Conservation (phyloP, 306 rosid species). For the Pyrus bretschneideri region DNA sequence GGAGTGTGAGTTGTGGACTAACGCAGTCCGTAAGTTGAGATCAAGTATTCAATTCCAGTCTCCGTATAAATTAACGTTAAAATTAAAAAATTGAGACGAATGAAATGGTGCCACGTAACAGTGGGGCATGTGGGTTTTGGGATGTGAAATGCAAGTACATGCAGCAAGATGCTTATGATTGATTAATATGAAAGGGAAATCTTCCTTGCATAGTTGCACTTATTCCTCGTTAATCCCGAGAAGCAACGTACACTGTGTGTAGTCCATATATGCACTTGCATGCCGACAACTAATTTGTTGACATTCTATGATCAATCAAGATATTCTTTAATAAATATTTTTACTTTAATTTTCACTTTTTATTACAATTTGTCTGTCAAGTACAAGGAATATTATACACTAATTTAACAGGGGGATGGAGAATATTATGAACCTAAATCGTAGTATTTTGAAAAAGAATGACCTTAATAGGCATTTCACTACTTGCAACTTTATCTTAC, state of each 20-base stretch:
- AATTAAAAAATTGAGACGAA: conserved; percentile 1
- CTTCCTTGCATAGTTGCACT: background rate
- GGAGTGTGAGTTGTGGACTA: background rate
- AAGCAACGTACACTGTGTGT: conserved; percentile 10
- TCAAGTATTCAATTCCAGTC: conserved; percentile 4
- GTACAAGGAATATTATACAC: background rate
- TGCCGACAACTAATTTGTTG: conserved; percentile 7
- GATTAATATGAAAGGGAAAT: background rate
- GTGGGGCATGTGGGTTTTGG: conserved; percentile 28
- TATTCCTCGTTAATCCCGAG: background rate
- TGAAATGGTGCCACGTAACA: conserved; percentile 34
- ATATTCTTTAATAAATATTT: background rate
- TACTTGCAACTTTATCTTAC: background rate
- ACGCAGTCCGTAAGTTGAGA: conserved; percentile 15
- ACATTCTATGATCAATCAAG: background rate
- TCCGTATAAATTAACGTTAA: background rate
- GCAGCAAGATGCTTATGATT: background rate
- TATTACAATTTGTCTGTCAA: too few species aligned
- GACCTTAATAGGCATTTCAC: background rate
- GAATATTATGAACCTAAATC: too few species aligned
- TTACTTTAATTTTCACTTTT: background rate
- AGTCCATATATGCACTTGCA: conserved; percentile 11
- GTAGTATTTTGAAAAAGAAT: too few species aligned
- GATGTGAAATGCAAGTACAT: conserved; percentile 10
- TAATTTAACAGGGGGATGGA: too few species aligned